Conservation (phyloP, 2,329 filamentous ascomycete genomes). For the Myriosclerotinia curreyana region DNA sequence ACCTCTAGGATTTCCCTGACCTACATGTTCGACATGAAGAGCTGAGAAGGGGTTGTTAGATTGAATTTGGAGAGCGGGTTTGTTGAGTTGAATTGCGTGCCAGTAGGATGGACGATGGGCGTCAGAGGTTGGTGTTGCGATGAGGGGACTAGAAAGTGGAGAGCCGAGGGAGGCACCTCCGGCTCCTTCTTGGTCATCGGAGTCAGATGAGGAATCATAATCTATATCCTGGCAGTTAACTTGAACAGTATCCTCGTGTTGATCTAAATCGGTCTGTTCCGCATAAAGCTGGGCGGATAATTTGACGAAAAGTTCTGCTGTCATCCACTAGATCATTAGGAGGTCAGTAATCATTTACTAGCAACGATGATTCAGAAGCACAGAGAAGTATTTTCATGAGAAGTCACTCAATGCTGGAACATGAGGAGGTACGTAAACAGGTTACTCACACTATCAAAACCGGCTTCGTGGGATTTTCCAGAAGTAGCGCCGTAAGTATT, state of each 20-base stretch:
- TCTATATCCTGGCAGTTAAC: constrained; percentile 21
- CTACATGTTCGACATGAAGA: background rate
- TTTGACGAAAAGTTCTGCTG: constrained; percentile 44
- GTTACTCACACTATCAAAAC: constrained; percentile 52
- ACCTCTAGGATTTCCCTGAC: background rate
- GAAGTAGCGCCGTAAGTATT: constrained; percentile 30
- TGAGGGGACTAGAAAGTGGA: background rate
- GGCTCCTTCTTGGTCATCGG: constrained; percentile 19
- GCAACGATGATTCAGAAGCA: background rate
- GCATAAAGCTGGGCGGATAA: constrained; percentile 32
- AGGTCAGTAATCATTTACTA: constrained; percentile 30
- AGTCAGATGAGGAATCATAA: constrained; percentile 2
- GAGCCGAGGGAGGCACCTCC: constrained; percentile 14
- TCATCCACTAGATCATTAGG: constrained; percentile 39
- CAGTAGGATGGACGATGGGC: constrained; percentile 14
- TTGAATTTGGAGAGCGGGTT: background rate
- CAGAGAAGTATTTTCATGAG: background rate
- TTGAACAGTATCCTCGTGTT: background rate
- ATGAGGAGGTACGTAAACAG: too few relatives aligned
- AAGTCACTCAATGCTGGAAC: too few relatives aligned
- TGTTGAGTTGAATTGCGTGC: constrained; percentile 23
- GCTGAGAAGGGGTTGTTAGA: constrained; percentile 4
- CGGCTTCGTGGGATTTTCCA: constrained; percentile 51
- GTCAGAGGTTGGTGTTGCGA: background rate
- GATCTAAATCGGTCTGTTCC: constrained; percentile 19